Evolutionary conservation across 441 rosid genomes (phyloP), one percentile per base, ranked within the genome.

Genomic region (Biscutella laevigata): DNA sequence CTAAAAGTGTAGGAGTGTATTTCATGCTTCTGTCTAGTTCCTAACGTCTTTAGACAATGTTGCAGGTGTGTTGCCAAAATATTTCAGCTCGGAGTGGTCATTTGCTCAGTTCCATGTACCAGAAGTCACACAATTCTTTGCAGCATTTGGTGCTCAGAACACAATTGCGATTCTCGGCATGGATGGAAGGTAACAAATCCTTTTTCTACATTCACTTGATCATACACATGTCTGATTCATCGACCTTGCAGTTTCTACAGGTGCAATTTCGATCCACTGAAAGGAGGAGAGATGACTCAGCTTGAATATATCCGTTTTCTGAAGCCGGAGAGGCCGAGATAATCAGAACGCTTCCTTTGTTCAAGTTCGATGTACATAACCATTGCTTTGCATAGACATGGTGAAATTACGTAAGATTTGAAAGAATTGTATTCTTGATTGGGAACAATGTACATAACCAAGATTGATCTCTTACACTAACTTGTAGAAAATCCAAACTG

Each of bases 71-170:
- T 61, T 91, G 53, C 98, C 95, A 8, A 84, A 72, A 58, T 91
- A 91, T 69, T 91, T 87, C 66, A 91, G 96, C 75, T 87, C 98
- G 8, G 98, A 91, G 40, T 85, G 98, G 96, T 91, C 96, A 46
- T 82, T 87, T 68, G 92, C 98, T 35, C 90, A 73, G 87, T 83
- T 87, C 69, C 95, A 75, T 65, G 45, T 87, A 53, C 88, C 83
- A 16, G 98, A 83, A 71, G 77, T 63, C 47, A 62, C 83, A 53
- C 87, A 80, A 47, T 85, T 75, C 56, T 75, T 75, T 68, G 91
- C 83, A 22, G 94, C 95, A 59, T 87, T 91, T 83, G 95, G 94
- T 24, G 69, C 82, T 32, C 82, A 80, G 44, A 87, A 85, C 70
- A 74, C 85, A 22, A 75, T 91, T 5, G 54, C 81, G 14, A 77